Base-by-base conservation (phyloP, 2,329 filamentous ascomycete genomes). In the Lasiodiplodia sp. region DNA sequence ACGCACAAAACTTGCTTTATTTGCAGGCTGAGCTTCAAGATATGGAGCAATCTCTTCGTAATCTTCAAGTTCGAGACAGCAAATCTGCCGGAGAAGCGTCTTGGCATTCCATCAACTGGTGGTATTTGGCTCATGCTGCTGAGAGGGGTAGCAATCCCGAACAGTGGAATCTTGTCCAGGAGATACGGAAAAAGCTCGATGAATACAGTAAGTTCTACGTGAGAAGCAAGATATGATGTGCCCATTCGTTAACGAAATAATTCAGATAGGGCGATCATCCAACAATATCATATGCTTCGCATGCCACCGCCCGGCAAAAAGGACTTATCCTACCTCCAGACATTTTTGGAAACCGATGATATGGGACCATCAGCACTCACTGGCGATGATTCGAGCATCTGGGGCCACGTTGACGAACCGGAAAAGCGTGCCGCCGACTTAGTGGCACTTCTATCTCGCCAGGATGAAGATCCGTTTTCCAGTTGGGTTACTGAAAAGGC, bases 171-270 rank as follows among this genome's bases (percentile, higher is more conserved):
- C 65, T 67, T 25, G 37, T 60, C 10, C 14, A 28, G 18, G 34
- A 21, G 16, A 67, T 67, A 6, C 65, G 65, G 7, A 18, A 34
- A 2, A 67, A 31, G 40, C 28, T 67, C 1, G 49, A 67, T 1
- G 53, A 67, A 12, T 67, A 67, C 38, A 67, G 65, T 67, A 47
- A 49, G 65, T 25, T 55, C 25, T 47, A 0, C 18, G 4, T 10
- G 2, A 3, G 10, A 2, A 49, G 14, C 6, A 16, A 7, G 25
- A 1, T 25, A 3, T 1, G 3, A 25, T 25, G 2, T 34, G 7
- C 18, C 6, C 31, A 16, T 23, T n/a, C 2, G 2, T 8, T 28
- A 31, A 10, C 55, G n/a, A 66, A 11, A 4, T 11, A 25, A 16
- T 7, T 3, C 11, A 66, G 62, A 66, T 23, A 16, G 40, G 2